A percentile compares a stretch with the other conserved stretches of the same genome.
Evolutionary conservation across 2,329 filamentous ascomycete species (phyloP).

Genomic region (Arthrobotrys musiformis): DNA sequence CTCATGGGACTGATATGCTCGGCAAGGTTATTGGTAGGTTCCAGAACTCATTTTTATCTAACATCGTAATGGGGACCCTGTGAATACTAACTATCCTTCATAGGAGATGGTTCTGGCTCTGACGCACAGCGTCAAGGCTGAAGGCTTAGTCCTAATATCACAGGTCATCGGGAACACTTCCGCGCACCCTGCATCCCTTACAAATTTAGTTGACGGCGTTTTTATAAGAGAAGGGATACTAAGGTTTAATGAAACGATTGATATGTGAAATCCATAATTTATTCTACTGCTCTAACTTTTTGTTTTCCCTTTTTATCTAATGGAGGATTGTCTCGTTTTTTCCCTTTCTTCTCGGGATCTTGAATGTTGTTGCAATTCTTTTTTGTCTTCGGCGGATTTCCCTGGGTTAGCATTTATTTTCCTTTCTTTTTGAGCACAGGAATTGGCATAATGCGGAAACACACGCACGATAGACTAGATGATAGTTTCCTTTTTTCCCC

Average conservation of each 20-base stretch:
- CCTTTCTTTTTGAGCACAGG: conserved; percentile 10
- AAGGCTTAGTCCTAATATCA: conserved; percentile 89
- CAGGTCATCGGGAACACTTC: conserved; percentile 67
- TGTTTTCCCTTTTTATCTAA: background rate
- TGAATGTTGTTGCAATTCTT: no score
- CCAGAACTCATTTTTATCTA: background rate
- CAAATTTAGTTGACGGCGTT: conserved; percentile 75
- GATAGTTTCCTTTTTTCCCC: background rate
- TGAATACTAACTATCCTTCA: conserved; percentile 45
- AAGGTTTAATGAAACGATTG: conserved; percentile 91
- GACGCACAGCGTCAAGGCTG: conserved; percentile 91
- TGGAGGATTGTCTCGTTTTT: background rate
- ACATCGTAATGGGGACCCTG: background rate
- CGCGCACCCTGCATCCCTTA: conserved; percentile 67
- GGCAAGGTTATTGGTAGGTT: conserved; percentile 79
- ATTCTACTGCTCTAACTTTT: no score
- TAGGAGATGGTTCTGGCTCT: conserved; percentile 93
- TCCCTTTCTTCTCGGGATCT: no score
- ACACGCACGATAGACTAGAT: conserved; percentile 8
- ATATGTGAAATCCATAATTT: conserved; percentile 66
- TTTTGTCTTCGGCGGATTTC: conserved; percentile 1
- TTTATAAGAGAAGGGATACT: conserved; percentile 87
- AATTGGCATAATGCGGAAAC: conserved; percentile 14
- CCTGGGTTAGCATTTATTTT: background rate
- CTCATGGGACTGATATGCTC: conserved; percentile 97